phyloP scores from a whole-genome alignment of 2,329 filamentous ascomycete species.

The Aspergillus melleus region DNA sequence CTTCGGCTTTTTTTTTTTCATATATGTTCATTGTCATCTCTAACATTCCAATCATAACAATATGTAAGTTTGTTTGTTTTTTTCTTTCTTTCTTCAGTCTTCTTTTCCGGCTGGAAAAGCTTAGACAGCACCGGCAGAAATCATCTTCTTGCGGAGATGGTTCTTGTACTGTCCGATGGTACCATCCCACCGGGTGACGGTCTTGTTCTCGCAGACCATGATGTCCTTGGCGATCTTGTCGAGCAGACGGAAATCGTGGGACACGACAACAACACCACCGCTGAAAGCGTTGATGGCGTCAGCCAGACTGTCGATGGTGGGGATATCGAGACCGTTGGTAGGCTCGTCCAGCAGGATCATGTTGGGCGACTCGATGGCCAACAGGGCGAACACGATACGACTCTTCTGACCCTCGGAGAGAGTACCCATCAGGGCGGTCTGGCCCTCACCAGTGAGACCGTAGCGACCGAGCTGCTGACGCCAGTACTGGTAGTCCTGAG shows the following conservation, averaged over 20 bases:
- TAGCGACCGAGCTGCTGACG: constrained; percentile 94
- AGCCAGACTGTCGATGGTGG: constrained; percentile 94
- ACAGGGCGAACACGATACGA: constrained; percentile 93
- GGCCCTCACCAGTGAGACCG: constrained; percentile 86
- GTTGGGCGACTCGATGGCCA: constrained; percentile 94
- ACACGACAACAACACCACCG: constrained; percentile 96
- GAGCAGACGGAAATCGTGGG: constrained; percentile 97
- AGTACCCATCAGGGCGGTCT: constrained; percentile 97
- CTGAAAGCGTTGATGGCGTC: constrained; percentile 96
- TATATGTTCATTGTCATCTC: constrained; percentile 22
- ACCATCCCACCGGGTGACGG: constrained; percentile 85
- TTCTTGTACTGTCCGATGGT: constrained; percentile 95
- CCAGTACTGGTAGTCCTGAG: constrained; percentile 99
- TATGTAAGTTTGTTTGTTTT: constrained; percentile 1
- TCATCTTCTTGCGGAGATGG: constrained; percentile 98
- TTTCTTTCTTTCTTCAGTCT: background rate
- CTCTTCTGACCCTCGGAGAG: constrained; percentile 97
- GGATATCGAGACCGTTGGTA: constrained; percentile 98
- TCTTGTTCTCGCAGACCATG: constrained; percentile 98
- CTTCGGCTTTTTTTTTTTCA: background rate
- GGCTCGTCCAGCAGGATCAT: constrained; percentile 98
- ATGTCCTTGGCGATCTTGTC: constrained; percentile 99
- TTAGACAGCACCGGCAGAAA: constrained; percentile 81
- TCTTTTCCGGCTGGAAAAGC: background rate
- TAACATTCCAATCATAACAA: constrained; percentile 37